A percentile compares a stretch with the other conserved stretches of the same genome.
These are phyloP conservation scores for Mycena floridula DNA, from an alignment of 768 basidiomycete species.

Conservation along the genomic window DNA sequence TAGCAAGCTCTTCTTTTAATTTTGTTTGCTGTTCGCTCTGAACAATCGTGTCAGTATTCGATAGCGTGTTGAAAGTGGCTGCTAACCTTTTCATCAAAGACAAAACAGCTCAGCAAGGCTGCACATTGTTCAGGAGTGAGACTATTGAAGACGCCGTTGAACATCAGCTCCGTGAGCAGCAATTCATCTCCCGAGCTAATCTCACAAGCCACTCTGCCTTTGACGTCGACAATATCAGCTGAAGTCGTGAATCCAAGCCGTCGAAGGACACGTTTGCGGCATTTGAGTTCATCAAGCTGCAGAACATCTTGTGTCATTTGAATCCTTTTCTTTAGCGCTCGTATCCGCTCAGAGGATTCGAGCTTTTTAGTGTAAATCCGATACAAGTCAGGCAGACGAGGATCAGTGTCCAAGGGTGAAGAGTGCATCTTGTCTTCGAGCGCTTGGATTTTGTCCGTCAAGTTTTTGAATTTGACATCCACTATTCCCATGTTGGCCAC, in stretches of 20 bases:
- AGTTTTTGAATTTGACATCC: conserved; percentile 83
- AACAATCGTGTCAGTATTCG: no score
- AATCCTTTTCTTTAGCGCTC: conserved; percentile 78
- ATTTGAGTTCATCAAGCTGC: conserved; percentile 95
- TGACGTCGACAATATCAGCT: conserved; percentile 94
- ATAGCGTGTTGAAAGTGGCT: no score
- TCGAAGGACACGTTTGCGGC: conserved; percentile 88
- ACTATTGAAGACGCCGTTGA: conserved; percentile 93
- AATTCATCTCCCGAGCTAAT: conserved; percentile 97
- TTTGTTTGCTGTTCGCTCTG: conserved; percentile 84
- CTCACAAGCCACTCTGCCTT: conserved; percentile 97
- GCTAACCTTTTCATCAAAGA: conserved; percentile 90
- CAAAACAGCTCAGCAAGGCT: conserved; percentile 93
- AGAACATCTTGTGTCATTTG: conserved; percentile 87
- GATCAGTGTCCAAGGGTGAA: conserved; percentile 73
- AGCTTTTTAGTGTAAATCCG: conserved; percentile 75
- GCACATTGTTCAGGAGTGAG: conserved; percentile 90
- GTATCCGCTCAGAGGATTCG: conserved; percentile 59
- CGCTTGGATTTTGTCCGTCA: conserved; percentile 75
- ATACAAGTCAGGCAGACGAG: conserved; percentile 76
- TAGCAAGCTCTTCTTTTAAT: conserved; percentile 89
- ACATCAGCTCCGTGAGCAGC: conserved; percentile 92
- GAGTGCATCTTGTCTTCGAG: conserved; percentile 84
- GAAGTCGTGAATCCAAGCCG: conserved; percentile 85
- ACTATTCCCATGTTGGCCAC: conserved; percentile 93